A percentile compares a stretch with the other conserved stretches of the same genome.
These are phyloP conservation scores for Botryosphaeria agaves DNA, from an alignment of 2,329 filamentous ascomycete species.

Conservation along the genomic window DNA sequence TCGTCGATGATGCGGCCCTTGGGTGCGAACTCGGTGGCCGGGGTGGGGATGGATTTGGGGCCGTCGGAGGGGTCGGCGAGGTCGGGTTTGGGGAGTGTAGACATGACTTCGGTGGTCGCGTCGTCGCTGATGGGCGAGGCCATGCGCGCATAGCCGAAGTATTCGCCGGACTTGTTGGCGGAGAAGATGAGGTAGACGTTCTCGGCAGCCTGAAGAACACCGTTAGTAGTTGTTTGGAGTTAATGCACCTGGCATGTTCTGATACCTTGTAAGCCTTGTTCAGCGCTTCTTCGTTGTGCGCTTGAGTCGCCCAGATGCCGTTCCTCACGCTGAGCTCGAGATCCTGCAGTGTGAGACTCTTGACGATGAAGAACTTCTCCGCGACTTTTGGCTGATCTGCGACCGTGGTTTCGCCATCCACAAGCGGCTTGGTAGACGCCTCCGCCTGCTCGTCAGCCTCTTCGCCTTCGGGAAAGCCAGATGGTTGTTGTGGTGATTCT, in stretches of 20 bases:
- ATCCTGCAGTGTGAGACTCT: slow-evolving; percentile 82
- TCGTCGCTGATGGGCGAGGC: slow-evolving; percentile 51
- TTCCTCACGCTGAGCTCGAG: slow-evolving; percentile 76
- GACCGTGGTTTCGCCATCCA: slow-evolving; percentile 6
- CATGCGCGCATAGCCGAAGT: slow-evolving; percentile 92
- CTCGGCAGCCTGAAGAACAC: slow-evolving; percentile 44
- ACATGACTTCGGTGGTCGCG: slow-evolving; percentile 8
- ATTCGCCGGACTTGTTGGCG: slow-evolving; percentile 93
- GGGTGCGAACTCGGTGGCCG: slow-evolving; percentile 60
- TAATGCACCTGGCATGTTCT: neutral
- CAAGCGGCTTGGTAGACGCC: neutral
- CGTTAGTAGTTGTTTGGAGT: too few species aligned
- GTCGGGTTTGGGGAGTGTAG: slow-evolving; percentile 50
- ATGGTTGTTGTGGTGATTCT: neutral
- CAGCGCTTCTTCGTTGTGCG: slow-evolving; percentile 73
- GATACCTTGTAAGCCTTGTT: slow-evolving; percentile 69
- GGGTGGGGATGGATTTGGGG: slow-evolving; percentile 63
- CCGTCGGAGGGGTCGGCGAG: slow-evolving; percentile 42
- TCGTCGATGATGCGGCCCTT: slow-evolving; percentile 83
- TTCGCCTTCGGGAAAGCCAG: neutral
- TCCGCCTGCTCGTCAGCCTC: neutral
- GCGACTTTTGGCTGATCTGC: slow-evolving; percentile 24
- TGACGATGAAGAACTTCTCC: slow-evolving; percentile 81
- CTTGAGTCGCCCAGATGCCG: slow-evolving; percentile 84
- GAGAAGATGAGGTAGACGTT: slow-evolving; percentile 89